These are phyloP conservation scores for Cercospora canescens DNA, from an alignment of 2,329 filamentous ascomycete species.

Conservation along the genomic window DNA sequence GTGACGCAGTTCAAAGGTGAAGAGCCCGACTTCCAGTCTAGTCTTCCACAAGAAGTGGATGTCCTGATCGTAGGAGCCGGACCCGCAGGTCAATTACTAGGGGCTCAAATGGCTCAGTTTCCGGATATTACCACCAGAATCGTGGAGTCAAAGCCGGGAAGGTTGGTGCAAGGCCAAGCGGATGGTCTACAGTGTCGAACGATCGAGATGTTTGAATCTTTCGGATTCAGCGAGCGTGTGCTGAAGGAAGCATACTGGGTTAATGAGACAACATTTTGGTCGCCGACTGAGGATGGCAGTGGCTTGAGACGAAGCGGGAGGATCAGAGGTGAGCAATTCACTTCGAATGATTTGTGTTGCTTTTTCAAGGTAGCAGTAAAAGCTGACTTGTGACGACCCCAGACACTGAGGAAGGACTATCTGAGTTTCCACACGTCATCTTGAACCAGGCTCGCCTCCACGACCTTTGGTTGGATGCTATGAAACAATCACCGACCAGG, in stretches of 20 bases:
- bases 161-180: slow-evolving; percentile 43
- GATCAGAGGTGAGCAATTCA: slow-evolving; percentile 43
- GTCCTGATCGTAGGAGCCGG: slow-evolving; percentile 54
- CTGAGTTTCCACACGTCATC: slow-evolving; percentile 65
- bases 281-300: slow-evolving; percentile 59
- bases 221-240: slow-evolving; percentile 64
- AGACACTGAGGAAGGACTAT: slow-evolving; percentile 63
- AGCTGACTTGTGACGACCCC: neutral
- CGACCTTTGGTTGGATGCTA: slow-evolving; percentile 40
- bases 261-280: slow-evolving; percentile 61
- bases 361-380: neutral
- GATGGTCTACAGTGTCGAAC: slow-evolving; percentile 65
- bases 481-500: slow-evolving; percentile 34
- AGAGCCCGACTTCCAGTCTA: slow-evolving; percentile 33
- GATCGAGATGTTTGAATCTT: slow-evolving; percentile 72
- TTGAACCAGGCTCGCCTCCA: slow-evolving; percentile 73
- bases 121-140: slow-evolving; percentile 51
- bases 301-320: slow-evolving; percentile 58
- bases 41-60: slow-evolving; percentile 42
- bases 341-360: neutral
- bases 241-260: slow-evolving; percentile 69
- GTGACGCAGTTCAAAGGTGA: slow-evolving; percentile 31
- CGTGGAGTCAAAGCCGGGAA: slow-evolving; percentile 38
- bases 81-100: slow-evolving; percentile 50
- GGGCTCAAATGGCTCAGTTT: slow-evolving; percentile 52